Evolutionary conservation across 2,329 filamentous ascomycete genomes (phyloP).

Genomic region (Aspergillus jensenii): DNA sequence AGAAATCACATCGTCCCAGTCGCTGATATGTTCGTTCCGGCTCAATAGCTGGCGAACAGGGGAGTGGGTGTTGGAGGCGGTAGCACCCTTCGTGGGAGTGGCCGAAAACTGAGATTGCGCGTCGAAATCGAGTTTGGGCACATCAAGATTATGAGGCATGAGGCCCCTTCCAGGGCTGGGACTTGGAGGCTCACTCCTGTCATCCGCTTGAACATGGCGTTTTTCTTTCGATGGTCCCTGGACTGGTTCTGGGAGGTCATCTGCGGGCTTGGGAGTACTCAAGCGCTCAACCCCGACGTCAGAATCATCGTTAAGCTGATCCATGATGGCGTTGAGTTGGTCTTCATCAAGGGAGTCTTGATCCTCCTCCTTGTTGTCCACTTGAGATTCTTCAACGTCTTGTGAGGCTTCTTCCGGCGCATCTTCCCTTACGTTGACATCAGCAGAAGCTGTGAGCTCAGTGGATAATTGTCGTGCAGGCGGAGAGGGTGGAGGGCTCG

Average conservation of each 20-base stretch:
- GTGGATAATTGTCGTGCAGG: constrained; percentile 18
- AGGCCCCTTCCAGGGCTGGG: constrained; percentile 64
- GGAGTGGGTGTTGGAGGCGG: constrained; percentile 55
- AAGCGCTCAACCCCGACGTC: constrained; percentile 70
- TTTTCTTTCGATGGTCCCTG: constrained; percentile 55
- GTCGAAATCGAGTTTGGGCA: constrained; percentile 39
- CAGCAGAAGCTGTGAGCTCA: constrained; percentile 10
- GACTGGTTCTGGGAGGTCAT: constrained; percentile 34
- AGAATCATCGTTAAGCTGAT: constrained; percentile 73
- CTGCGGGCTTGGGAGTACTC: constrained; percentile 34
- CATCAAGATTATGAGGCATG: constrained; percentile 47
- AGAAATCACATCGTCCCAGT: constrained; percentile 87
- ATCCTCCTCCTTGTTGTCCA: constrained; percentile 20
- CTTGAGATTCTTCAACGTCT: constrained; percentile 17
- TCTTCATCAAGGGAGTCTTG: constrained; percentile 47
- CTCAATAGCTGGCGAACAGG: constrained; percentile 64
- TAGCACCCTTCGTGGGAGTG: constrained; percentile 64
- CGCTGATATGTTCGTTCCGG: constrained; percentile 67
- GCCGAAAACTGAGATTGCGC: constrained; percentile 46
- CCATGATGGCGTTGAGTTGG: constrained; percentile 92
- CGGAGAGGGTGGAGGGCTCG: constrained; percentile 23
- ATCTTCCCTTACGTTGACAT: constrained; percentile 7
- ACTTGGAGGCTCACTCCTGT: constrained; percentile 69
- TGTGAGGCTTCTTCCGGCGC: neutral
- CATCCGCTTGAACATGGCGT: constrained; percentile 51